Conservation (phyloP, 176 grass and related monocot genomes). For the Bonia amplexicaulis region DNA sequence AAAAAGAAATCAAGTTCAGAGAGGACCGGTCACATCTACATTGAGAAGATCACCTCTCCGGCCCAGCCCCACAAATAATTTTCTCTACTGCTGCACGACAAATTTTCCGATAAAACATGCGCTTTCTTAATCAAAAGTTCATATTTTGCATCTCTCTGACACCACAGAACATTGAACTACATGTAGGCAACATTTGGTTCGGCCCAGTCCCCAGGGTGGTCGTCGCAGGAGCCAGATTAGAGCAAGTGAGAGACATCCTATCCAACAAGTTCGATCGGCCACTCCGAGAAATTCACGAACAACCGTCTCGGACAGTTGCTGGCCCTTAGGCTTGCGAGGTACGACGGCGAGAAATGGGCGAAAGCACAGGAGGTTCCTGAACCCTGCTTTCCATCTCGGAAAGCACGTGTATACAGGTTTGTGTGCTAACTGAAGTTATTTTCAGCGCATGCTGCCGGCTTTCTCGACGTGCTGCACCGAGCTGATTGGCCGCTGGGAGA, state of each 20-base stretch:
- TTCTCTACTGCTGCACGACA: not conserved
- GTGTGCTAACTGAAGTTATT: not conserved
- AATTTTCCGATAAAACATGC: not conserved
- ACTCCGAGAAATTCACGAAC: conserved; percentile 32
- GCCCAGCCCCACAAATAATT: not conserved
- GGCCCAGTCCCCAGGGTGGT: conserved; percentile 42
- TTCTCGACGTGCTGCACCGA: conserved; percentile 45
- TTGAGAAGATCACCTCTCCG: not conserved
- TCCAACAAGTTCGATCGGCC: conserved; percentile 58
- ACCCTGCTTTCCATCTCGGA: conserved; percentile 69
- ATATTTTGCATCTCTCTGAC: not conserved
- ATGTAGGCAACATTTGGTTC: conserved; percentile 54
- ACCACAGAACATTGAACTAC: not conserved
- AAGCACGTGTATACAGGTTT: conserved; percentile 1
- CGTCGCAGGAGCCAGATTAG: conserved; percentile 32
- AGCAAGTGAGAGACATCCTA: conserved; percentile 51
- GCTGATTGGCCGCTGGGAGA: no score
- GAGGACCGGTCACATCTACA: not conserved
- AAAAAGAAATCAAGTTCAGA: not conserved
- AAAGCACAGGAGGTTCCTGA: conserved; percentile 64
- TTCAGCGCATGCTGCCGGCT: conserved; percentile 54
- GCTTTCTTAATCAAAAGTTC: no score
- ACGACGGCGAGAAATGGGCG: conserved; percentile 78
- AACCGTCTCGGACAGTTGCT: conserved; percentile 8
- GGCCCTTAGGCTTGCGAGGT: conserved; percentile 35